Percentiles rank a stretch among this genome's conserved stretches.
phyloP scores from a whole-genome alignment of 805 yeast genomes.

The Hermanozyma aechmeae region DNA sequence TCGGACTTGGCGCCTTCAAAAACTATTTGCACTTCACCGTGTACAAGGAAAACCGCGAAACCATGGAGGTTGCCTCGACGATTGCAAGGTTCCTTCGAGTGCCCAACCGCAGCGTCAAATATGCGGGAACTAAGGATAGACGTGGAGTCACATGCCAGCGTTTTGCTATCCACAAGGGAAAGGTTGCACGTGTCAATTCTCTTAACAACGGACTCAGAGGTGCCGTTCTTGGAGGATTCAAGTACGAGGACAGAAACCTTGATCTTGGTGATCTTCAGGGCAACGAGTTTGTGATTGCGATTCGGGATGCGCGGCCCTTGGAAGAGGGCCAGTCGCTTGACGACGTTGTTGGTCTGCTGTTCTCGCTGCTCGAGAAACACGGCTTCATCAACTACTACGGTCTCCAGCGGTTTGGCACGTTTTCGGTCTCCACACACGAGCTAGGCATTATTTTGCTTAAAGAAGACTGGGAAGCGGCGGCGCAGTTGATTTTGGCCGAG shows the following conservation, averaged over 20 bases:
- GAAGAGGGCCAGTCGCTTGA: constrained; percentile 24
- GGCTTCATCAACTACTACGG: constrained; percentile 96
- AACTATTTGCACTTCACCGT: constrained; percentile 67
- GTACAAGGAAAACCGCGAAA: constrained; percentile 92
- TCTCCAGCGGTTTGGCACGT: constrained; percentile 98
- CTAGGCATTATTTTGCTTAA: constrained; percentile 67
- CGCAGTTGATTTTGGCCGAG: constrained; percentile 68
- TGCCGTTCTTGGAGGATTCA: constrained; percentile 71
- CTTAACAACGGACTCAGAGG: constrained; percentile 72
- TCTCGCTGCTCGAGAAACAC: constrained; percentile 45
- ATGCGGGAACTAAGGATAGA: constrained; percentile 95
- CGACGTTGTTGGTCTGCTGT: constrained; percentile 39
- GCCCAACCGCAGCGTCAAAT: constrained; percentile 62
- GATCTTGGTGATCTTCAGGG: constrained; percentile 81
- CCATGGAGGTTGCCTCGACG: constrained; percentile 86
- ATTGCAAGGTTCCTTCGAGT: constrained; percentile 65
- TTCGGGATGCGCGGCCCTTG: constrained; percentile 55
- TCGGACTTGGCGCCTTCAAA: constrained; percentile 66
- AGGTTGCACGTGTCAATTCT: constrained; percentile 65
- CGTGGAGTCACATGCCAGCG: constrained; percentile 92
- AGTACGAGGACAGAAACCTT: constrained; percentile 52
- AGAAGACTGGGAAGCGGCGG: constrained; percentile 74
- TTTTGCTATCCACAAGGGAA: constrained; percentile 57
- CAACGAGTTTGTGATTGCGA: constrained; percentile 78
- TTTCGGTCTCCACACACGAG: constrained; percentile 82